phyloP scores from a whole-genome alignment of 2,329 filamentous ascomycete species.

The Colletotrichum sansevieriae region DNA sequence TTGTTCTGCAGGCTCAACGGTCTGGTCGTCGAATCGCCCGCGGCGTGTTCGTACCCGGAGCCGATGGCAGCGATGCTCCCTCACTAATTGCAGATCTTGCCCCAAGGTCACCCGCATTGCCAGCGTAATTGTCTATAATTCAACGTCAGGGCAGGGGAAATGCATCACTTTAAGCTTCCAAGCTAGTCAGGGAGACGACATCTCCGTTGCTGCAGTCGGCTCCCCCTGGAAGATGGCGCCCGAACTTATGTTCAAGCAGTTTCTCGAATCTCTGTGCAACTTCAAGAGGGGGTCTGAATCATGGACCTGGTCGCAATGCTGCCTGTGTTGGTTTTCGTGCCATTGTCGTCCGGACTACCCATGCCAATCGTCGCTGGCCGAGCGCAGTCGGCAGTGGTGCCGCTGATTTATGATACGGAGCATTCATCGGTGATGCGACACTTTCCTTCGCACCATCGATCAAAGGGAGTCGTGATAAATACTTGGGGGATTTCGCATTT shows the following conservation, averaged over 20 bases:
- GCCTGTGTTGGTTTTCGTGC: constrained; percentile 2
- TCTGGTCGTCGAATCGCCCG: constrained; percentile 24
- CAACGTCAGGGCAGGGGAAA: constrained; percentile 20
- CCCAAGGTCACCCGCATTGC: constrained; percentile 22
- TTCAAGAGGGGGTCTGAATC: background rate
- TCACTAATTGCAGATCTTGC: constrained; percentile 19
- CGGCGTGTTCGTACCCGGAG: constrained; percentile 13
- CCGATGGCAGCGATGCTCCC: constrained; percentile 5
- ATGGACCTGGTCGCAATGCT: background rate
- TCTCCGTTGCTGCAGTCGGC: background rate
- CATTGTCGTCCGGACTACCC: constrained; percentile 23
- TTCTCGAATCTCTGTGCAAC: constrained; percentile 10
- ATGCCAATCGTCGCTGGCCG: constrained; percentile 13
- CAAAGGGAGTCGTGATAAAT: background rate
- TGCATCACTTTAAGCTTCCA: constrained; percentile 8
- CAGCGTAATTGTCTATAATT: constrained; percentile 19
- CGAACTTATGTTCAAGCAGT: constrained; percentile 12
- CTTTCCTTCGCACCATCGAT: too few relatives aligned
- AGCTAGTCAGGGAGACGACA: background rate
- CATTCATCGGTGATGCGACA: background rate
- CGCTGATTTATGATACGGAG: background rate
- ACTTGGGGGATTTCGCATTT: background rate
- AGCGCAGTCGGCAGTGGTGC: background rate
- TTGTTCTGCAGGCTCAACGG: background rate
- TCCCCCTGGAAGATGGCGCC: background rate